Evolutionary conservation across 768 basidiomycete genomes (phyloP).

Genomic region (Mrakia hoshinonis): DNA sequence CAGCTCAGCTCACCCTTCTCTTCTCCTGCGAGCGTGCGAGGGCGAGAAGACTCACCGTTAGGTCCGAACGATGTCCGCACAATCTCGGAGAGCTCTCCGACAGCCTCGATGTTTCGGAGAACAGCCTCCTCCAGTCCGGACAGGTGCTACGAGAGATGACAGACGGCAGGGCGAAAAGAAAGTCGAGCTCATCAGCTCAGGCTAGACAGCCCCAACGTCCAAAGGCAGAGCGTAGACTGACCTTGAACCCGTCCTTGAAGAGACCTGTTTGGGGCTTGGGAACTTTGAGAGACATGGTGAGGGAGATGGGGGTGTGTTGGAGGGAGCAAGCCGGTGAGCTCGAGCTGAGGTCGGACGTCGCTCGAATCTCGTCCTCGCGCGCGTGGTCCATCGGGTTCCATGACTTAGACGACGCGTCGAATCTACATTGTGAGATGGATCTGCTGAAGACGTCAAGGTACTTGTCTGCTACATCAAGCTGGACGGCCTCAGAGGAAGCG

Average conservation of each 20-base stretch:
- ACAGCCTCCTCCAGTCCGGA: conserved; percentile 95
- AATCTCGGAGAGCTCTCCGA: conserved; percentile 87
- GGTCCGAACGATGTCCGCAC: conserved; percentile 94
- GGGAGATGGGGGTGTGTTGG: not conserved
- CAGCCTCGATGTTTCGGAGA: conserved; percentile 52
- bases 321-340: not conserved
- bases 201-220: not conserved
- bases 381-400: too few species aligned
- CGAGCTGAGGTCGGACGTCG: not conserved
- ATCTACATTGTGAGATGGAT: not conserved
- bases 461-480: too few species aligned
- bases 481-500: too few species aligned
- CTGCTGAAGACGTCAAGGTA: too few species aligned
- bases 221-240: conserved; percentile 37
- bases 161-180: not conserved
- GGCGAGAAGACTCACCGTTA: conserved; percentile 57
- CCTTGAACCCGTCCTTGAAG: conserved; percentile 98
- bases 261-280: conserved; percentile 65
- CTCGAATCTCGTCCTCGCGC: not conserved
- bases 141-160: conserved; percentile 49
- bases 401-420: not conserved
- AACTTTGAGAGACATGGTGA: conserved; percentile 82
- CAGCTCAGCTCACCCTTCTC: not conserved
- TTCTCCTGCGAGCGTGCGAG: not conserved
- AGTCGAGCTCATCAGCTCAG: not conserved